phyloP scores from a whole-genome alignment of 2,329 filamentous ascomycete species.

The Neopestalotiopsis rosae region DNA sequence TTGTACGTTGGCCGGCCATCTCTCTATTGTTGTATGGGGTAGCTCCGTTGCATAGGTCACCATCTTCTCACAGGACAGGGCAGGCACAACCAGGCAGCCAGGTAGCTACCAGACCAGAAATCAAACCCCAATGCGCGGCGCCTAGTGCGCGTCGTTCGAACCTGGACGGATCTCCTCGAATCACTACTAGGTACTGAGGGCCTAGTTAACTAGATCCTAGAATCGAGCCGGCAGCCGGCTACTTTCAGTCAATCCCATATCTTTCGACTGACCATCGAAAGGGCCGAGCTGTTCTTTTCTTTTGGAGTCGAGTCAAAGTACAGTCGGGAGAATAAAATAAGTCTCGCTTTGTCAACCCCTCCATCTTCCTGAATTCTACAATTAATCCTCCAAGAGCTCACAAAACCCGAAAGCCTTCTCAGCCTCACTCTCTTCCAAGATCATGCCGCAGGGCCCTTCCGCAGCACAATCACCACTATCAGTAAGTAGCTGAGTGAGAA shows the following conservation, averaged over 20 bases:
- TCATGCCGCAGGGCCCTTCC: background rate
- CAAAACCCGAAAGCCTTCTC: background rate
- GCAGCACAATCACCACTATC: background rate
- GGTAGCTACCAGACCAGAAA: background rate
- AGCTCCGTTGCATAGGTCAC: background rate
- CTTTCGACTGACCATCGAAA: slow-evolving; percentile 1
- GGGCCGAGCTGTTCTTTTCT: slow-evolving; percentile 2
- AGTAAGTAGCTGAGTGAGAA: background rate
- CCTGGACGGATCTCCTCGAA: background rate
- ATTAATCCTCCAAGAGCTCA: background rate
- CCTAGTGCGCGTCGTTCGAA: background rate
- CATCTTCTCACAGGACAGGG: background rate
- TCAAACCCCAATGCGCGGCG: background rate
- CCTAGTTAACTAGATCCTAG: background rate
- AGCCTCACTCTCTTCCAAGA: background rate
- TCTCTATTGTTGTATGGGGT: background rate
- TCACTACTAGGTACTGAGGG: background rate
- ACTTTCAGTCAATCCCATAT: background rate
- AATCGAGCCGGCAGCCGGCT: background rate
- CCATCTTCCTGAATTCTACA: background rate
- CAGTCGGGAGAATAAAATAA: too few species aligned
- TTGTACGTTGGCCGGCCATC: background rate
- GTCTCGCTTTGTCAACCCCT: slow-evolving; percentile 4
- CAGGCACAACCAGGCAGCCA: background rate
- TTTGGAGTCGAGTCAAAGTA: background rate